phyloP scores from a whole-genome alignment of 371 early-diverging fungal species.

The Actinomortierella wolfii region DNA sequence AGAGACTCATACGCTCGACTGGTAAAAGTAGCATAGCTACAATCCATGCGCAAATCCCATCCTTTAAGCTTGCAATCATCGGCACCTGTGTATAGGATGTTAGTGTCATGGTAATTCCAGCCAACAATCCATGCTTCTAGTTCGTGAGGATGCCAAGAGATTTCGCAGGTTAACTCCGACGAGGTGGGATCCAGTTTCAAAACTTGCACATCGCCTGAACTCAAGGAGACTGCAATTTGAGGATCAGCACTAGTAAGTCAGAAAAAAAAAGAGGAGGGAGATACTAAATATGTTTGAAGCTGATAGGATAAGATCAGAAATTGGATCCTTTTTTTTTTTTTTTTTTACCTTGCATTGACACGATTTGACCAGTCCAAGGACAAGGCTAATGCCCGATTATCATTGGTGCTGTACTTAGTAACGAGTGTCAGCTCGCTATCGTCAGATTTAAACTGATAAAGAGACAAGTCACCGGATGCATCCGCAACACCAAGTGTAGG shows the following conservation, averaged over 20 bases:
- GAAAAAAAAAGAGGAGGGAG: neutral
- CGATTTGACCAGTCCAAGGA: slow-evolving; percentile 93
- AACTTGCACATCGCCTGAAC: slow-evolving; percentile 66
- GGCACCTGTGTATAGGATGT: slow-evolving; percentile 73
- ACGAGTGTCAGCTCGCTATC: slow-evolving; percentile 22
- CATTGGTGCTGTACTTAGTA: slow-evolving; percentile 45
- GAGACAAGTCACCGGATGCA: slow-evolving; percentile 60
- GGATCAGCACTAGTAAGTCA: slow-evolving; percentile 3
- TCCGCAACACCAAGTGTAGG: slow-evolving; percentile 64
- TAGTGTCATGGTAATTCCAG: slow-evolving; percentile 79
- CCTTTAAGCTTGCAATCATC: slow-evolving; percentile 86
- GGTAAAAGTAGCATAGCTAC: slow-evolving; percentile 50
- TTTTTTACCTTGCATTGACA: slow-evolving; percentile 33
- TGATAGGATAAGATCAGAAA: neutral
- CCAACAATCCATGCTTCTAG: slow-evolving; percentile 93
- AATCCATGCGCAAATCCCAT: slow-evolving; percentile 80
- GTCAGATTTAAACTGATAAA: slow-evolving; percentile 52
- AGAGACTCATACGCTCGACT: slow-evolving; percentile 52
- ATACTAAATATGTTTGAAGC: neutral
- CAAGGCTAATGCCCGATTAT: slow-evolving; percentile 67
- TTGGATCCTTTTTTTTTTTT: neutral
- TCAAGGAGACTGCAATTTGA: slow-evolving; percentile 65
- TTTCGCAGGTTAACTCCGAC: slow-evolving; percentile 39
- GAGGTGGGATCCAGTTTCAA: slow-evolving; percentile 45
- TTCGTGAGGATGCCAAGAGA: slow-evolving; percentile 81